phyloP scores from a whole-genome alignment of 129 eudicot genomes.

The Deinandra increscens region DNA sequence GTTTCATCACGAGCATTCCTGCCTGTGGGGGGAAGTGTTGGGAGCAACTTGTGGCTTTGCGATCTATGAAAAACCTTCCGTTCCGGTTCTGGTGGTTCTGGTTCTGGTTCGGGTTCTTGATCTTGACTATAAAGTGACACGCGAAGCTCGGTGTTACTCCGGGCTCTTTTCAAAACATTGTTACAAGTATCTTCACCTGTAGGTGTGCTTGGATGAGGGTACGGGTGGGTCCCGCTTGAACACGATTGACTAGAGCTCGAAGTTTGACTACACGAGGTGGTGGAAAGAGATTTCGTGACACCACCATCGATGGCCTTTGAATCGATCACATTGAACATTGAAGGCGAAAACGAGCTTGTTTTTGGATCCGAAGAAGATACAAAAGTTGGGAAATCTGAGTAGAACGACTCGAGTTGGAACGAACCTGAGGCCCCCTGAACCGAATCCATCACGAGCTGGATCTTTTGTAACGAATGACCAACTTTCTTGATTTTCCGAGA shows the following conservation, averaged over 20 bases:
- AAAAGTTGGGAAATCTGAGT: constrained; percentile 72
- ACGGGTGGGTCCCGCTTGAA: constrained; percentile 59
- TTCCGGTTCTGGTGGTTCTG: constrained; percentile 31
- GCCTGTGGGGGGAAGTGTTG: constrained; percentile 28
- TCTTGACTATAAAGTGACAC: constrained; percentile 32
- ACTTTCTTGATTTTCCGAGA: constrained; percentile 95
- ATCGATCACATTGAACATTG: constrained; percentile 25
- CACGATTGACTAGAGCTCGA: constrained; percentile 65
- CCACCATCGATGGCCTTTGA: constrained; percentile 31
- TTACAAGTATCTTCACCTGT: constrained; percentile 34
- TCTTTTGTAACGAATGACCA: constrained; percentile 81
- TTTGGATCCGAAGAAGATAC: constrained; percentile 61
- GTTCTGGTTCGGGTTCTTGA: constrained; percentile 32
- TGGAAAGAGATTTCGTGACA: constrained; percentile 63
- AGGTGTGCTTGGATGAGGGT: constrained; percentile 29
- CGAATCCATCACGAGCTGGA: constrained; percentile 84
- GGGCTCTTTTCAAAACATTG: constrained; percentile 45
- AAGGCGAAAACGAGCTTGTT: constrained; percentile 43
- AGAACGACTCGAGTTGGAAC: constrained; percentile 72
- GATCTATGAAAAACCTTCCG: constrained; percentile 49
- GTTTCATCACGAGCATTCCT: constrained; percentile 34
- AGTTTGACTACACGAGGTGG: constrained; percentile 65
- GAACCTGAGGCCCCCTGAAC: constrained; percentile 78
- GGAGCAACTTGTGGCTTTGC: constrained; percentile 55
- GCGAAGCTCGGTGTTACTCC: constrained; percentile 56